These are phyloP conservation scores for Karstenula rhodostoma DNA, from an alignment of 2,329 filamentous ascomycete genomes.

Conservation along the genomic window DNA sequence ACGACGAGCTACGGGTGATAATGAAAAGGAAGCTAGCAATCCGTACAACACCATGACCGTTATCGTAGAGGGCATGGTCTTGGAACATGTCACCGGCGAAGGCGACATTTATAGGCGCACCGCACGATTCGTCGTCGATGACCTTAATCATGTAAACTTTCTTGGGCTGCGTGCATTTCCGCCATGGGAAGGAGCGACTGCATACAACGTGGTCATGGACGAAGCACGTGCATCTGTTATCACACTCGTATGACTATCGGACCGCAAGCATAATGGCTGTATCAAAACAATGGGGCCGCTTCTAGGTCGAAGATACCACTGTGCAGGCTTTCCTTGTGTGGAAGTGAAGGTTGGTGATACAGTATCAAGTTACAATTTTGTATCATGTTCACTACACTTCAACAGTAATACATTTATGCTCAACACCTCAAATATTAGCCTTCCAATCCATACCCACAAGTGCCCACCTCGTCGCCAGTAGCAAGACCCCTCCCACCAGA, in stretches of 20 bases:
- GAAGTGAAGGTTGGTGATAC: too few species aligned
- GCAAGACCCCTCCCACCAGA: conserved; percentile 35
- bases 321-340: too few species aligned
- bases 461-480: conserved; percentile 37
- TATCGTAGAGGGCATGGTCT: conserved; percentile 4
- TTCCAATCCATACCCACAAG: conserved; percentile 41
- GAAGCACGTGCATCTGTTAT: neutral
- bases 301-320: too few species aligned
- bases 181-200: neutral
- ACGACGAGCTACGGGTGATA: neutral
- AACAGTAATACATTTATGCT: too few species aligned
- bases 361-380: too few species aligned
- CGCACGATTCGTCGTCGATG: conserved; percentile 4
- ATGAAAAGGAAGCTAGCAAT: neutral
- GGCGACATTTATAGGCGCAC: neutral
- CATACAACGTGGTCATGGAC: neutral
- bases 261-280: too few species aligned
- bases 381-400: too few species aligned
- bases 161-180: neutral
- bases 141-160: neutral
- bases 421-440: conserved; percentile 30
- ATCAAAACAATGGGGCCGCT: too few species aligned
- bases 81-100: neutral
- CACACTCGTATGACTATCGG: neutral
- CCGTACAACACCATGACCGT: neutral